Percentiles rank a stretch among this genome's conserved stretches.
Conservation (phyloP, 1,284 basidiomycete species). For the Trametes versicolor region DNA sequence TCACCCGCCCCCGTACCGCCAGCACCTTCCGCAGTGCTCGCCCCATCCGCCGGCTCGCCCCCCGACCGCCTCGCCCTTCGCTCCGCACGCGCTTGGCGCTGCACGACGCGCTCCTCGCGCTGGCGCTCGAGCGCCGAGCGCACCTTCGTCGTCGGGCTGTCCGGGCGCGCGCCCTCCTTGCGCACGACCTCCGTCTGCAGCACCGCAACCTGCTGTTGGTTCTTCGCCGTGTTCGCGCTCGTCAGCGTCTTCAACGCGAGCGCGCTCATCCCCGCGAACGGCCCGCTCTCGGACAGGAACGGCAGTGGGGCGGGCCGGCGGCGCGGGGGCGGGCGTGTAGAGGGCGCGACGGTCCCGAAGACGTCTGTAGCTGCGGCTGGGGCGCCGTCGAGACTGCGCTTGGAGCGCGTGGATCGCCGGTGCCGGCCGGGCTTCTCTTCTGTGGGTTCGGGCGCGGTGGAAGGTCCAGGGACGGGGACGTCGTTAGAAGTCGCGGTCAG, state of each 20-base stretch:
- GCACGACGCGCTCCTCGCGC: constrained; percentile 70
- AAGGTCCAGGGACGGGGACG: constrained; percentile 9
- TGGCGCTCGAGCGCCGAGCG: constrained; percentile 76
- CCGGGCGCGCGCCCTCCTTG: constrained; percentile 76
- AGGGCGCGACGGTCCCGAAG: constrained; percentile 44
- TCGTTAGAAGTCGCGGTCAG: not conserved
- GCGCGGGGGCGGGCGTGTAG: not conserved
- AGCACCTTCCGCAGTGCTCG: constrained; percentile 38
- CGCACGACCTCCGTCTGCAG: constrained; percentile 75
- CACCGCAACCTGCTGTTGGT: constrained; percentile 69
- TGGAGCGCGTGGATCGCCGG: constrained; percentile 61
- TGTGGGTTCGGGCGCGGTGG: constrained; percentile 2
- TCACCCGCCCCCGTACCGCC: constrained; percentile 38
- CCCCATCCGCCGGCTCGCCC: constrained; percentile 47
- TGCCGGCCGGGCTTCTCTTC: constrained; percentile 29
- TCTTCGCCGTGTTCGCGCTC: constrained; percentile 71
- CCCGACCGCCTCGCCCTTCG: constrained; percentile 63
- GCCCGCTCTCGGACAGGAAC: constrained; percentile 50
- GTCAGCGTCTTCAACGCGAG: constrained; percentile 75
- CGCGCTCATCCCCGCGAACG: constrained; percentile 70
- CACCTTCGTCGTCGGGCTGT: constrained; percentile 81
- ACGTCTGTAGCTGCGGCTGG: constrained; percentile 42
- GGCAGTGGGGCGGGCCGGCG: constrained; percentile 47
- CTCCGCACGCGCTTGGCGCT: constrained; percentile 72
- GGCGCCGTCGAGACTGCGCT: constrained; percentile 51